Conservation (phyloP, 1,284 basidiomycete genomes). For the Leccinum pseudoinsigne region DNA sequence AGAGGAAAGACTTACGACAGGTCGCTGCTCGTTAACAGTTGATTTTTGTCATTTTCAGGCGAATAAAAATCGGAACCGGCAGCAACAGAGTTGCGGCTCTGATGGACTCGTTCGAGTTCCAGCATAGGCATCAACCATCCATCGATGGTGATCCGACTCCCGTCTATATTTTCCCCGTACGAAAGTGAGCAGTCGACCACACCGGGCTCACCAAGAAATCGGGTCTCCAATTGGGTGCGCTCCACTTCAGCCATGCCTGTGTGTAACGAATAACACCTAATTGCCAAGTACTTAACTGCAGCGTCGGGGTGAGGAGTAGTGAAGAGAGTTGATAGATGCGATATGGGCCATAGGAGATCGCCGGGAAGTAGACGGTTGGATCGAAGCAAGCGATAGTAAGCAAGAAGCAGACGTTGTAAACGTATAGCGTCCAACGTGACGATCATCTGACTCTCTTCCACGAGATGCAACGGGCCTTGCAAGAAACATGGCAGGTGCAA, state of each 20-base stretch:
- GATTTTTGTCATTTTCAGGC: slow-evolving; percentile 33
- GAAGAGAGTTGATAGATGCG: slow-evolving; percentile 58
- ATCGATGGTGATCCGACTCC: slow-evolving; percentile 49
- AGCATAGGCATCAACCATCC: slow-evolving; percentile 78
- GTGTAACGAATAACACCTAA: slow-evolving; percentile 76
- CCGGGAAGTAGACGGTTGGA: slow-evolving; percentile 69
- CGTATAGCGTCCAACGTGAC: slow-evolving; percentile 40
- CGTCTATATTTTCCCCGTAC: slow-evolving; percentile 48
- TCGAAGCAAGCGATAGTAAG: slow-evolving; percentile 78
- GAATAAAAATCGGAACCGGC: slow-evolving; percentile 45
- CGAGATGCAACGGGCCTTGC: slow-evolving; percentile 56
- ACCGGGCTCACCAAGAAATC: slow-evolving; percentile 57
- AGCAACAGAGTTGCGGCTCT: slow-evolving; percentile 51
- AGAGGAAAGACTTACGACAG: slow-evolving; percentile 48
- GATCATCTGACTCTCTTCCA: slow-evolving; percentile 34
- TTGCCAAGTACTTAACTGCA: slow-evolving; percentile 69
- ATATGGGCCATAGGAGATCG: slow-evolving; percentile 64
- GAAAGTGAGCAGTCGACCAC: slow-evolving; percentile 58
- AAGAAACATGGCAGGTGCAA: slow-evolving; percentile 44
- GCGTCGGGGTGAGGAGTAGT: slow-evolving; percentile 57
- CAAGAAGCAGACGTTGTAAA: slow-evolving; percentile 70
- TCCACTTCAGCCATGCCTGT: slow-evolving; percentile 77
- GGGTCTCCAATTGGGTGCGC: slow-evolving; percentile 61
- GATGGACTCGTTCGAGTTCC: slow-evolving; percentile 62
- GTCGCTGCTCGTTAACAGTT: slow-evolving; percentile 43